Evolutionary conservation across 805 yeast genomes (phyloP).

Genomic region (Monosporozyma siamensis): DNA sequence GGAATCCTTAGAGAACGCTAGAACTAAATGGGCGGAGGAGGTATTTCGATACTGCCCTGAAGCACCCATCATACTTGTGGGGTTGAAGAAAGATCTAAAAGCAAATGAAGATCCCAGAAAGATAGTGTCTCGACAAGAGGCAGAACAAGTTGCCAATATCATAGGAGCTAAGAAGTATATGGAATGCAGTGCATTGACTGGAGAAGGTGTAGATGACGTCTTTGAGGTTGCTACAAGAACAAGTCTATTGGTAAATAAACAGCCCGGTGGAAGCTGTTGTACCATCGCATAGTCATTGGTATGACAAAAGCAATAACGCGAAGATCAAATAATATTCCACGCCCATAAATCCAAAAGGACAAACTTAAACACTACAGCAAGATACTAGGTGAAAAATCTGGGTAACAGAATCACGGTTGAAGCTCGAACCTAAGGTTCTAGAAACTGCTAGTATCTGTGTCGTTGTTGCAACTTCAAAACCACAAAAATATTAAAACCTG

Average conservation of each 20-base stretch:
- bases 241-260: conserved; percentile 50
- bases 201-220: conserved; percentile 91
- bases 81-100: conserved; percentile 76
- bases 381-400: too few species aligned
- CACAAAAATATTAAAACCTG: too few species aligned
- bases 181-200: conserved; percentile 87
- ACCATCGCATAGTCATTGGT: conserved; percentile 14
- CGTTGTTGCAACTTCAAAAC: too few species aligned
- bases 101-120: background rate
- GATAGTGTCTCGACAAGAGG: conserved; percentile 37
- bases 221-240: conserved; percentile 87
- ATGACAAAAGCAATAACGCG: background rate
- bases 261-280: conserved; percentile 33
- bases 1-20: conserved; percentile 76
- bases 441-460: too few species aligned
- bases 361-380: too few species aligned
- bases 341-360: too few species aligned
- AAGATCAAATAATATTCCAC: background rate
- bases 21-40: conserved; percentile 81
- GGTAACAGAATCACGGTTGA: too few species aligned
- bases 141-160: conserved; percentile 58
- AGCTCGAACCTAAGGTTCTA: too few species aligned
- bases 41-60: conserved; percentile 72
- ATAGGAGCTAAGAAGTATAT: conserved; percentile 78
- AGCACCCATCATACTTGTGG: conserved; percentile 70